Evolutionary conservation across 257 asterid species (phyloP).

Genomic region (Scutellaria barbata): DNA sequence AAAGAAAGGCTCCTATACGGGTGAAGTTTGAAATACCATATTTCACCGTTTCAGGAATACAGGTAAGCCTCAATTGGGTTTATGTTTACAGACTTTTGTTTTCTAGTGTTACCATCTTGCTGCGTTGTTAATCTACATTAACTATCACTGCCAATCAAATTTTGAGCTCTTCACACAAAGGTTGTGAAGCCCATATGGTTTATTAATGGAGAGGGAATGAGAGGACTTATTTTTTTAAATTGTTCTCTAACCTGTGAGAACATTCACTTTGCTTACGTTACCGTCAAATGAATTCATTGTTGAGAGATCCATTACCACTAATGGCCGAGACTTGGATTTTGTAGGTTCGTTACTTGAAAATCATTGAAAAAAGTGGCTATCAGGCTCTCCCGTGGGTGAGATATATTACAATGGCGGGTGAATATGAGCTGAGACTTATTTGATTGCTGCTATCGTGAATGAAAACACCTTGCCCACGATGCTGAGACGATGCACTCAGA

Average conservation of each 20-base stretch:
- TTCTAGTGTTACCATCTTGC: conserved; percentile 16
- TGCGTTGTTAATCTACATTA: neutral
- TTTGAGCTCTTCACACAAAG: conserved; percentile 22
- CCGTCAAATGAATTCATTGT: neutral
- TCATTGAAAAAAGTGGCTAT: conserved; percentile 90
- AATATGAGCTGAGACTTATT: conserved; percentile 79
- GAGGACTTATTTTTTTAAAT: neutral
- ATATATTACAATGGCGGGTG: conserved; percentile 92
- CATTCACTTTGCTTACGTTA: no score
- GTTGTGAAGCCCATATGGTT: conserved; percentile 1
- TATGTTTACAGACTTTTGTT: neutral
- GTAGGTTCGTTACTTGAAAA: conserved; percentile 85
- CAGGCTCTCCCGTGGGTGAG: conserved; percentile 94
- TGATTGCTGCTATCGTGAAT: conserved; percentile 31
- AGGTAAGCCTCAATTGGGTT: conserved; percentile 55
- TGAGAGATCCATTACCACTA: neutral
- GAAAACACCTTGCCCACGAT: neutral
- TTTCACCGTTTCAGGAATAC: conserved; percentile 99
- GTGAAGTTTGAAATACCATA: conserved; percentile 99
- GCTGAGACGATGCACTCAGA: conserved; percentile 9
- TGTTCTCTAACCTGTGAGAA: neutral
- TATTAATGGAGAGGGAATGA: conserved; percentile 2
- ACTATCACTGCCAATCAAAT: neutral
- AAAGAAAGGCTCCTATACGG: conserved; percentile 96
- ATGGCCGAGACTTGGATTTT: conserved; percentile 11